Evolutionary conservation across 2,329 filamentous ascomycete species (phyloP), one percentile per base, ranked within the genome.

Genomic region (Nothomitra cinnamomea): DNA sequence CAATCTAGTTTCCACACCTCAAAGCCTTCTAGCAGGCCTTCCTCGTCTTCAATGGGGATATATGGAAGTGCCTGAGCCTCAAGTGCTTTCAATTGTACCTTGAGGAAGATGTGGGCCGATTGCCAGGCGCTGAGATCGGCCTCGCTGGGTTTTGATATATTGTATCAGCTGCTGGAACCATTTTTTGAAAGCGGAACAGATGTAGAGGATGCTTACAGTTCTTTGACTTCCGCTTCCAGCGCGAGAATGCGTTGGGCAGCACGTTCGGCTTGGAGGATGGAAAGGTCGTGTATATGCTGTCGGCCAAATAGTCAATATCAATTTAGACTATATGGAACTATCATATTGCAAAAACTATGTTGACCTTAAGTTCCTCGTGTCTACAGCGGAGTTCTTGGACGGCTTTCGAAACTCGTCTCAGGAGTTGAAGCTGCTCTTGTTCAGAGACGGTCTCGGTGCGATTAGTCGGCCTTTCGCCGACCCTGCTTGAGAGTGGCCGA

Each of bases 221-320:
- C 8, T 13, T 17, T 21, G 13, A 49, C 45, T 49, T 35, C 12
- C 15, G 24, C 15, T 28, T 52, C 50, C 3, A 52, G 50, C 12
- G 50, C n/a, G 19, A 52, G 35, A n/a, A 52, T 52, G 13, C 40
- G 50, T 22, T 52, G 50, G 6, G 50, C 50, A 19, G 50, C 50
- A 19, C 35, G 50, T 15, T 41, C 50, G 21, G 50, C 50, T 35
- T 52, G 35, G 12, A 52, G 32, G 50, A 52, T 52, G 17, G 50
- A 22, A 19, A 52, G 36, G 19, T 52, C 50, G 32, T 52, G 50
- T 25, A 52, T 28, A 19, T 52, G 50, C 32, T 48, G 28, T 32
- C 5, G 10, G n/a, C 13, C 6, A 25, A 28, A 28, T 7, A 13
- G 24, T 28, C 24, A 25, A 13, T 28, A 25, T 25, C 2, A 4